Evolutionary conservation across 495 filamentous ascomycete species (phyloP), one percentile per base, ranked within the genome.

Genomic region (Podospora sp.): DNA sequence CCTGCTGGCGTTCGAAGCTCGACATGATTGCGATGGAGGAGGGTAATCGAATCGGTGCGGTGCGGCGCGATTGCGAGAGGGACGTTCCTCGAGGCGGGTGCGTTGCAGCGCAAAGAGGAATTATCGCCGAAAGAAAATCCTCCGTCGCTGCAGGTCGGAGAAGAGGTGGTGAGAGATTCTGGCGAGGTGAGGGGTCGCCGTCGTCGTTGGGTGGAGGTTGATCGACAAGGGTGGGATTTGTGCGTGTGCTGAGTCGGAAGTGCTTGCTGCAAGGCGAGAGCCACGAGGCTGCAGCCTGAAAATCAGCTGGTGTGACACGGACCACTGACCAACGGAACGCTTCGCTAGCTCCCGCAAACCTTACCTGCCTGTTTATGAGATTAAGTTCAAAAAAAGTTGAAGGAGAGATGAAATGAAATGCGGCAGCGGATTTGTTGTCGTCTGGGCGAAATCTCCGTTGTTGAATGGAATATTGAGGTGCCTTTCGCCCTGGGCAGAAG

Each of bases 1-100:
- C 78, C 36, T 79, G 72, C 72, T 85, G 81, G 60, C 80, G 82
- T 51, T 85, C 77, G 68, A 87, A 81, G 72, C 72, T 81, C 73
- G 83, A 81, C 84, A 85, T 86, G 21, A 52, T 75, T 72, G 68
- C 56, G 51, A 52, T 25, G n/a, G 61, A n/a, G 49, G 61, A 33
- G 8, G 29, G 8, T 33, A 33, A 33, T 33, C 29, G n/a, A 33
- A 8, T 33, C 29, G 29, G 29, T 33, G n/a, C 29, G 6, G 14
- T 3, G 27, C 22, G 16, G n/a, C 36, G 26, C 27, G 35, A 24
- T 20, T 18, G 59, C n/a, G 59, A 40, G 24, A 12, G 25, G 22
- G 21, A 8, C 29, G 55, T 57, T 24, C 24, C 4, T 27, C 21
- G 24, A 18, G 14, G 25, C 4, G 14, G 53, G 24, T 27, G 22